Evolutionary conservation across 352 stramenopile genomes (phyloP).

Genomic region (Globisporangium orthogonon): DNA sequence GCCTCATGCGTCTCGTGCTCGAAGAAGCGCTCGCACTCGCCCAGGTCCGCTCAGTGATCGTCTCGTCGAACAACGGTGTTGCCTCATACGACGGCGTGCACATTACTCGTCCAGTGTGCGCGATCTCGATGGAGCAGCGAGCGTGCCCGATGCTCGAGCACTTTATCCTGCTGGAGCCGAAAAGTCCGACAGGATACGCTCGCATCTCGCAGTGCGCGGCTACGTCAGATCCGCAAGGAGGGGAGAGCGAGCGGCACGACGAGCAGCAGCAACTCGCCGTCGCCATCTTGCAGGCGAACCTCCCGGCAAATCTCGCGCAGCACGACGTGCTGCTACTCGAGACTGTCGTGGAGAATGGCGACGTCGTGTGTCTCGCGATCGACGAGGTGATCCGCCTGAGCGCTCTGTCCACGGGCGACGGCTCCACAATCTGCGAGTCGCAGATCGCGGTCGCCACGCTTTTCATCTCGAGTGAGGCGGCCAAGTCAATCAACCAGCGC

Average conservation of each 20-base stretch:
- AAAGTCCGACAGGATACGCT: slow-evolving; percentile 13
- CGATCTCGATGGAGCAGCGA: slow-evolving; percentile 15
- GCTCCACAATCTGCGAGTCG: background rate
- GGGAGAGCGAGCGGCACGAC: background rate
- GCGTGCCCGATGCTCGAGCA: slow-evolving; percentile 18
- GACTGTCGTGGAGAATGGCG: slow-evolving; percentile 20
- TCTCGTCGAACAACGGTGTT: background rate
- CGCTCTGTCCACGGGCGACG: background rate
- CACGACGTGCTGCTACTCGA: slow-evolving; percentile 50
- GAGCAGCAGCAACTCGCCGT: background rate
- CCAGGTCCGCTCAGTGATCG: slow-evolving; percentile 17
- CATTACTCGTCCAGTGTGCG: slow-evolving; percentile 25
- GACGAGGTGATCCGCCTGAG: background rate
- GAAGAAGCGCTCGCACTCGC: slow-evolving; percentile 42
- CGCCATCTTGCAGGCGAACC: slow-evolving; percentile 8
- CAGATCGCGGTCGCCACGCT: background rate
- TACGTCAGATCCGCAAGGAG: background rate
- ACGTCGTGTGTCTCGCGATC: slow-evolving; percentile 15
- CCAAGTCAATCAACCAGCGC: background rate
- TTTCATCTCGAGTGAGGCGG: background rate
- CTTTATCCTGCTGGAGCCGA: slow-evolving; percentile 19
- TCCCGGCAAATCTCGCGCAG: slow-evolving; percentile 22
- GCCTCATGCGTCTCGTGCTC: slow-evolving; percentile 42
- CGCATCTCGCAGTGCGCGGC: background rate
- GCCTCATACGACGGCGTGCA: slow-evolving; percentile 13